Evolutionary conservation across 805 yeast genomes (phyloP), one percentile per base, ranked within the genome.

Genomic region (Starmerella roubikii): DNA sequence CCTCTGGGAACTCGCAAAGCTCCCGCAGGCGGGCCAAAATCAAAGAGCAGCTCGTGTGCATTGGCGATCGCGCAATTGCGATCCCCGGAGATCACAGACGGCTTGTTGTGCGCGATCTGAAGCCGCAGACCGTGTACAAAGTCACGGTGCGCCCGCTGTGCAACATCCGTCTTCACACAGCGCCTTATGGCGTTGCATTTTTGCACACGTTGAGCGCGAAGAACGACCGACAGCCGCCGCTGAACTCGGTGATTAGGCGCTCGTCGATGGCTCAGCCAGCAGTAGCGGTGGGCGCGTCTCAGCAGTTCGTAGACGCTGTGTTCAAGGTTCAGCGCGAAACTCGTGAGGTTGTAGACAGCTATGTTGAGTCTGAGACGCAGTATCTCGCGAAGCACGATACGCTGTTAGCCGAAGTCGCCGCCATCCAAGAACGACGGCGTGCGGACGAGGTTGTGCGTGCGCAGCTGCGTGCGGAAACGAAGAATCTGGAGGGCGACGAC

Each of bases 401-500:
- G 13, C 54, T 61, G 3, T 56, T 59, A 34, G 37, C 41, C 15
- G 63, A 62, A 32, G 52, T 60, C 23, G 41, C 42, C 15, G 61
- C 54, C 12, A 35, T 48, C 10, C 47, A 43, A 11, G 60, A 59
- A 30, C 48, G 52, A 20, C 57, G 58, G 20, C 37, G 41, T 10
- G 42, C 54, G 8, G 53, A 54, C 26, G 58, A 57, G 18, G 40
- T 50, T 18, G 44, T 54, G 21, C 52, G 56, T 18, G 44, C 57
- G 8, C 58, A 51, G 32, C 42, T 60, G n/a, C 47, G 60, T 17
- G 43, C 57, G 0, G 67, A 64, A 35, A 53, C 53, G 27, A 59
- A 60, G 39, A 32, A 52, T 0, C 48, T 62, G 16, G 67, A 63
- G 34, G 62, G 60, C 21, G 46, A 56, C 7, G 56, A 57, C 37